Base-by-base conservation (phyloP, 306 rosid species). In the Hylodesmum podocarpum region DNA sequence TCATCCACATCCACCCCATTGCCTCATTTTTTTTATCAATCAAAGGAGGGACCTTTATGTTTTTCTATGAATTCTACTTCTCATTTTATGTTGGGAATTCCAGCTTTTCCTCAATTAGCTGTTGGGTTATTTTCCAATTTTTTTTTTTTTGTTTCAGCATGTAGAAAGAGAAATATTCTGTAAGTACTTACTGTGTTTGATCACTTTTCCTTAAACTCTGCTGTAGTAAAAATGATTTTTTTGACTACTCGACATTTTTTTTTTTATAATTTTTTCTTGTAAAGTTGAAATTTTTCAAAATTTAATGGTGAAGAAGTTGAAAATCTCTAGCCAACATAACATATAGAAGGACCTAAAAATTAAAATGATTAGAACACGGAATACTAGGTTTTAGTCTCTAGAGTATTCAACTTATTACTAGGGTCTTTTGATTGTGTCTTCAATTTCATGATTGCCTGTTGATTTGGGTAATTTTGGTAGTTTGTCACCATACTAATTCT, bases 391-490 rank as follows among this genome's bases (percentile, higher is more conserved):
- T 27, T 59, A 29, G 24, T 6, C 66, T 2, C 29, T 31, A 22
- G 27, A 33, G 25, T 69, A 18, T 46, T 70, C 9, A 68, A 10
- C 22, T 40, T 78, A 25, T 57, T 14, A 33, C 11, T 11, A 58
- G 43, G 13, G 11, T 58, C 24, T 43, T n/a, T 10, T 73, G n/a
- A 25, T 59, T 29, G 21, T 31, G 61, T 61, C 72, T 75, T 21
- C 39, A 63, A 15, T 75, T 14, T 49, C 53, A 75, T 47, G 14
- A 47, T 47, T 46, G 24, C 22, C 28, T 47, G 39, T 46, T 51
- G 29, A 5, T 76, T 25, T 51, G 46, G 55, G 11, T 65, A 43
- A 24, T 65, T 76, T 67, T 51, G 59, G 54, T 76, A 51, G 33
- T 66, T 18, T 76, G 54, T 37, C 37, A 57, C 14, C 65, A 16